phyloP scores from a whole-genome alignment of 805 yeast species.

The Candida gorgasii region DNA sequence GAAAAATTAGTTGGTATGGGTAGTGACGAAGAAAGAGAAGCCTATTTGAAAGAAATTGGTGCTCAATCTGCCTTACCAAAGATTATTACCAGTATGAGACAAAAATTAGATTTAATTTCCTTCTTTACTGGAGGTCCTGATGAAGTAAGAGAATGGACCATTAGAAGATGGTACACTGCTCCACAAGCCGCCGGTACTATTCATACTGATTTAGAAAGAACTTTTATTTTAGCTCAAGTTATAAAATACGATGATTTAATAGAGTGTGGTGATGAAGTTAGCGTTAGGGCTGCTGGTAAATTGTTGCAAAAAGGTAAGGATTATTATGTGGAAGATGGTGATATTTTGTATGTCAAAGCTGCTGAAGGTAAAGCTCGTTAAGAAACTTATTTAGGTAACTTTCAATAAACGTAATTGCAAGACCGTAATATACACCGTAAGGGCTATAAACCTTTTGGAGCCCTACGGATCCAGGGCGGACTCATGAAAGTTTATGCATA shows the following conservation, averaged over 20 bases:
- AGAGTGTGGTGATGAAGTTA: constrained; percentile 72
- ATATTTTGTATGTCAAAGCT: constrained; percentile 86
- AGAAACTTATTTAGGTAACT: neutral
- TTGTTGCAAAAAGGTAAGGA: constrained; percentile 90
- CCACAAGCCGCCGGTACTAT: constrained; percentile 99
- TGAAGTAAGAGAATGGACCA: constrained; percentile 98
- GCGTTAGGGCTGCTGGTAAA: constrained; percentile 87
- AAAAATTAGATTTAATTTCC: constrained; percentile 80
- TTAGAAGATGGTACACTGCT: constrained; percentile 86
- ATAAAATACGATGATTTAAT: constrained; percentile 80
- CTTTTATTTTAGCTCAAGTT: constrained; percentile 92
- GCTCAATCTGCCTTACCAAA: constrained; percentile 81
- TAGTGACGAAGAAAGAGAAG: constrained; percentile 77
- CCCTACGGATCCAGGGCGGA: too few relatives aligned
- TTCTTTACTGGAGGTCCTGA: constrained; percentile 96
- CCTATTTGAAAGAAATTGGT: constrained; percentile 71
- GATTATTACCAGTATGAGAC: constrained; percentile 85
- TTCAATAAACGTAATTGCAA: neutral
- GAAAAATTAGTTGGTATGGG: constrained; percentile 88
- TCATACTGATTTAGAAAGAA: constrained; percentile 92
- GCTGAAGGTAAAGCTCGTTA: constrained; percentile 83
- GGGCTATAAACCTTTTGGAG: too few relatives aligned
- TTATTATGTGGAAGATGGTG: constrained; percentile 94
- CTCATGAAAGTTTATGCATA: too few relatives aligned
- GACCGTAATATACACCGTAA: neutral